Conservation (phyloP, 2,329 filamentous ascomycete genomes). For the Beauveria scarabaeidicola region DNA sequence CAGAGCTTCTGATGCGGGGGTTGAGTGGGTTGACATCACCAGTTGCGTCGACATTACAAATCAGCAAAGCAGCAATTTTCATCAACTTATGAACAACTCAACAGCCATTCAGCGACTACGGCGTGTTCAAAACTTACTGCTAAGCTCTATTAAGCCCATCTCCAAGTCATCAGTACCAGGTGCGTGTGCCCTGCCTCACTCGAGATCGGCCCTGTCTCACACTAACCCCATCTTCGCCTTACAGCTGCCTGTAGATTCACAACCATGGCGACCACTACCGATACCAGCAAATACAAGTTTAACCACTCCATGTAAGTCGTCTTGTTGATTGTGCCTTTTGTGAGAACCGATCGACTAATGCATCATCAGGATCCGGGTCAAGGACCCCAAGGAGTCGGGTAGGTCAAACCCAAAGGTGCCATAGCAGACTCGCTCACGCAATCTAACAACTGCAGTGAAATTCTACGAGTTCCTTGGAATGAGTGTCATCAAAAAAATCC, state of each 20-base stretch:
- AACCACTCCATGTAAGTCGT: conserved; percentile 79
- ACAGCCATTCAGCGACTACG: conserved; percentile 11
- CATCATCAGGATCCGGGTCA: conserved; percentile 69
- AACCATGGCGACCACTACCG: conserved; percentile 60
- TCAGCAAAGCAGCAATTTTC: background rate
- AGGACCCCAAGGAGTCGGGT: conserved; percentile 79
- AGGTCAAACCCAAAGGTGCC: conserved; percentile 18
- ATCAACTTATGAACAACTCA: conserved; percentile 10
- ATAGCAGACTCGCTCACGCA: background rate
- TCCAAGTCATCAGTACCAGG: background rate
- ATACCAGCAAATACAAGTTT: conserved; percentile 69
- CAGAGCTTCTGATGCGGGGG: conserved; percentile 3
- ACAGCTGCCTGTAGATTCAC: conserved; percentile 23
- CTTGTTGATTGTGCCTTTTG: too few species aligned
- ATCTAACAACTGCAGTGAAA: conserved; percentile 47
- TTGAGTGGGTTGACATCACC: conserved; percentile 12
- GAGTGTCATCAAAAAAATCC: conserved; percentile 70
- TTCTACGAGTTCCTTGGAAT: conserved; percentile 94
- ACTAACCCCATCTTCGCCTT: background rate
- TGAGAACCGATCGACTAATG: conserved; percentile 11
- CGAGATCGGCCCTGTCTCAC: background rate
- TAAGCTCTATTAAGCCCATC: background rate
- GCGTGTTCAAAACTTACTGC: conserved; percentile 7
- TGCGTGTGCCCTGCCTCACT: background rate
- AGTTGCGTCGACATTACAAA: conserved; percentile 7